Conservation (phyloP, 2,329 filamentous ascomycete genomes). For the Apiospora marii region DNA sequence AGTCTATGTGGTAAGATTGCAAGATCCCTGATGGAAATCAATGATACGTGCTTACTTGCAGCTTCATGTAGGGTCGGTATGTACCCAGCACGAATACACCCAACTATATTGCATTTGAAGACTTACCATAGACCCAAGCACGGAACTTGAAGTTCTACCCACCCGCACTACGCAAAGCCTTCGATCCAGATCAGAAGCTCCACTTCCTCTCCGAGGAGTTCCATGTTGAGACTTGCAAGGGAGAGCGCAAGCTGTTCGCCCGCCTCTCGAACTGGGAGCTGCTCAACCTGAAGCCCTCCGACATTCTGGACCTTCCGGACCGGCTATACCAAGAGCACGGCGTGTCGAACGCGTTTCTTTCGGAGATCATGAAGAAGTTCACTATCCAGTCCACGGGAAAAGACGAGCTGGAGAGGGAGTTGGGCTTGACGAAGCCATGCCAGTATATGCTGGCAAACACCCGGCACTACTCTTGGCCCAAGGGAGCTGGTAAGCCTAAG, state of each 20-base stretch:
- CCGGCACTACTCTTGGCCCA: constrained; percentile 58
- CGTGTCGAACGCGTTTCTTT: constrained; percentile 48
- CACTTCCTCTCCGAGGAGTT: constrained; percentile 42
- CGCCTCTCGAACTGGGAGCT: constrained; percentile 51
- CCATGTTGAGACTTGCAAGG: constrained; percentile 40
- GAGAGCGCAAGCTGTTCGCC: constrained; percentile 45
- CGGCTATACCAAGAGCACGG: constrained; percentile 44
- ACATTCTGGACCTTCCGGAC: constrained; percentile 50
- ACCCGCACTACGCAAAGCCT: constrained; percentile 46
- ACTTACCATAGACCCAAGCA: constrained; percentile 36
- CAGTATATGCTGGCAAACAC: constrained; percentile 51
- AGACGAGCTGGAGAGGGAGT: constrained; percentile 46
- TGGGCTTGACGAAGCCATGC: constrained; percentile 40
- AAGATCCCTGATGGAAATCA: background rate
- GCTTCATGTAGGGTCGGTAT: background rate
- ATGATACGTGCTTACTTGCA: background rate
- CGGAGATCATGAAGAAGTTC: constrained; percentile 41
- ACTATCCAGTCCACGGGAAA: constrained; percentile 51
- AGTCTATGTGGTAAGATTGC: constrained; percentile 53
- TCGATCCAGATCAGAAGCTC: constrained; percentile 37
- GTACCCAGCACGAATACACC: background rate
- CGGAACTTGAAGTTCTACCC: constrained; percentile 58
- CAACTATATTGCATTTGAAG: background rate
- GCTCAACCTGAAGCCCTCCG: constrained; percentile 50
- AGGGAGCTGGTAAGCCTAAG: constrained; percentile 49